Conservation (phyloP, 2,329 filamentous ascomycete genomes). For the Penicillium sp. region DNA sequence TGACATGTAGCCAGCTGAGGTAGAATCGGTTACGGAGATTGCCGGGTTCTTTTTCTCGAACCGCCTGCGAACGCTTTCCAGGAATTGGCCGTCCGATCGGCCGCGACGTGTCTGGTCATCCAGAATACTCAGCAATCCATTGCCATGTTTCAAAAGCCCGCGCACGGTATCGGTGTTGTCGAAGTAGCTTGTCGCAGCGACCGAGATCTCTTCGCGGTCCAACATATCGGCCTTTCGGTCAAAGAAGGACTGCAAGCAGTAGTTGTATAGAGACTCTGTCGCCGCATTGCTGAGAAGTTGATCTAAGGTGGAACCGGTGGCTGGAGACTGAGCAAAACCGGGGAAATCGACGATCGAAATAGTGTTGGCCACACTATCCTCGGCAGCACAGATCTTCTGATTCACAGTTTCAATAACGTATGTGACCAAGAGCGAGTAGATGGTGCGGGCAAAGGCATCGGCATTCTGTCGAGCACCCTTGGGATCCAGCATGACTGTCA, state of each 20-base stretch:
- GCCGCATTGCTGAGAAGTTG: constrained; percentile 95
- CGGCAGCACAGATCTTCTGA: constrained; percentile 78
- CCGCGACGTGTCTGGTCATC: constrained; percentile 93
- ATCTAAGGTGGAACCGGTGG: constrained; percentile 82
- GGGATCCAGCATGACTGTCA: constrained; percentile 98
- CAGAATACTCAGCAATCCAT: constrained; percentile 88
- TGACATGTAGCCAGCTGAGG: constrained; percentile 81
- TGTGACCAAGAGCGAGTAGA: constrained; percentile 91
- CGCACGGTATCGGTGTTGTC: constrained; percentile 95
- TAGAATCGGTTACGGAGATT: constrained; percentile 74
- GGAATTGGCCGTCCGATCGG: constrained; percentile 81
- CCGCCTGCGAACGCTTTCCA: constrained; percentile 86
- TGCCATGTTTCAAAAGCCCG: constrained; percentile 85
- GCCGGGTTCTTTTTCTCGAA: constrained; percentile 94
- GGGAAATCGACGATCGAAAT: constrained; percentile 96
- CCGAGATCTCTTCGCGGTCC: constrained; percentile 87
- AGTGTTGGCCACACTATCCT: constrained; percentile 89
- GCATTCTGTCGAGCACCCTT: constrained; percentile 86
- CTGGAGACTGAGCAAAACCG: constrained; percentile 80
- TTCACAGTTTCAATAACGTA: constrained; percentile 94
- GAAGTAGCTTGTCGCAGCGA: constrained; percentile 92
- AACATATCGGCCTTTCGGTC: constrained; percentile 90
- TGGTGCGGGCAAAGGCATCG: constrained; percentile 86
- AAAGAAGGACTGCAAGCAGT: constrained; percentile 93
- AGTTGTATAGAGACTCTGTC: constrained; percentile 86